Evolutionary conservation across 352 stramenopile genomes (phyloP), one percentile per base, ranked within the genome.

Genomic region (Globisporangium middletonii): DNA sequence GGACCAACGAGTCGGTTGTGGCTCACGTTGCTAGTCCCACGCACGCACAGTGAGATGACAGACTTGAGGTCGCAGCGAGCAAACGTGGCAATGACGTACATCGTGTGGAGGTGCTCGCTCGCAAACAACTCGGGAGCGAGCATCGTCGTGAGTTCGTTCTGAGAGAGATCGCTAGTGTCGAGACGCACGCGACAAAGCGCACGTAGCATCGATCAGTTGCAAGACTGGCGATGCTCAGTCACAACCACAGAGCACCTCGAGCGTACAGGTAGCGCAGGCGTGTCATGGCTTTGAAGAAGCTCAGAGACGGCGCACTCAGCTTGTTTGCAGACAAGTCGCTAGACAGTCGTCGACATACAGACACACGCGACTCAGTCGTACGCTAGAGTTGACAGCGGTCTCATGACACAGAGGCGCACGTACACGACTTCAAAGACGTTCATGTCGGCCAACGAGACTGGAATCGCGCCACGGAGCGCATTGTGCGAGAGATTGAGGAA

Each of bases 341-440:
- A 37, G 6, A 23, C 4, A 48, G n/a, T 3, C 58, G 30, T 52
- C 9, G 23, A 41, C n/a, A 28, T 18, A 23, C 23, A n/a, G 43
- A 9, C 35, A 16, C 15, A 47, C 26, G 18, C 16, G 11, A 3
- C 33, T 38, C 33, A 38, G 33, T 38, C 33, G 33, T 9, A 12
- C 7, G 7, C 33, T 13, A 9, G 33, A 38, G 33, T 9, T 9
- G 5, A 12, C 33, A 12, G 28, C 15, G 15, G 8, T n/a, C 28
- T 38, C n/a, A 11, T 9, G 12, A 38, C 27, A 3, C 28, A 13
- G 12, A 44, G 8, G 16, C 1, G 5, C 19, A 52, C 67, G 50
- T 66, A 88, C 82, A 83, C 65, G 33, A 84, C 66, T 73, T 89
- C 79, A n/a, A 89, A 69, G 9, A 64, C 67, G 37, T 74, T 71